Conservation (phyloP, 2,329 filamentous ascomycete genomes). For the Microdochium bolleyi region DNA sequence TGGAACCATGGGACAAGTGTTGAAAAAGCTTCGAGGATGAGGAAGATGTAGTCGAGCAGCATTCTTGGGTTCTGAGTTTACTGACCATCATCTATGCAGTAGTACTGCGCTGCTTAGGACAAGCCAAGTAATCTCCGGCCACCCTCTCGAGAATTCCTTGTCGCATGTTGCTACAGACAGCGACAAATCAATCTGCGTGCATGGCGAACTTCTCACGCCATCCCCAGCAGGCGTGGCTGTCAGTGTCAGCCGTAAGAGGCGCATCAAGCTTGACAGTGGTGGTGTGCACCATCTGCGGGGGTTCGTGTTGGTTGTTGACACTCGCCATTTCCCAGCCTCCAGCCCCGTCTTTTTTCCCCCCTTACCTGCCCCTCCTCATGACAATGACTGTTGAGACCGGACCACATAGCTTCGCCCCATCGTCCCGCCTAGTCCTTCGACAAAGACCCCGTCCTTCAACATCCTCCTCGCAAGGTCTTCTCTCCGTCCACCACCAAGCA, state of each 20-base stretch:
- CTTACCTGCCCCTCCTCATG: neutral
- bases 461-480: neutral
- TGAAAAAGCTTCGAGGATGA: neutral
- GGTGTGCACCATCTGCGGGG: neutral
- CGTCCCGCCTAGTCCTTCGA: neutral
- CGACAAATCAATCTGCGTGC: neutral
- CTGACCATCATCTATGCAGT: neutral
- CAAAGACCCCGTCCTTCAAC: neutral
- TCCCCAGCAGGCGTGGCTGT: neutral
- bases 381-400: neutral
- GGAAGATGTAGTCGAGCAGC: neutral
- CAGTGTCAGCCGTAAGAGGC: neutral
- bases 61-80: neutral
- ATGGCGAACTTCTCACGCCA: neutral
- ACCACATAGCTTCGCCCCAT: neutral
- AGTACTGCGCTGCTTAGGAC: neutral
- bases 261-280: neutral
- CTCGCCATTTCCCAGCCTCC: neutral
- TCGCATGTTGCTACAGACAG: neutral
- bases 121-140: neutral
- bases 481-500: neutral
- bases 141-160: neutral
- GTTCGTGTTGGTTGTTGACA: neutral
- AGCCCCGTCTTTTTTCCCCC: neutral
- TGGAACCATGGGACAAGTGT: neutral